A percentile compares a stretch with the other conserved stretches of the same genome.
phyloP scores from a whole-genome alignment of 2,329 filamentous ascomycete species.

The Ampelomyces quisqualis region DNA sequence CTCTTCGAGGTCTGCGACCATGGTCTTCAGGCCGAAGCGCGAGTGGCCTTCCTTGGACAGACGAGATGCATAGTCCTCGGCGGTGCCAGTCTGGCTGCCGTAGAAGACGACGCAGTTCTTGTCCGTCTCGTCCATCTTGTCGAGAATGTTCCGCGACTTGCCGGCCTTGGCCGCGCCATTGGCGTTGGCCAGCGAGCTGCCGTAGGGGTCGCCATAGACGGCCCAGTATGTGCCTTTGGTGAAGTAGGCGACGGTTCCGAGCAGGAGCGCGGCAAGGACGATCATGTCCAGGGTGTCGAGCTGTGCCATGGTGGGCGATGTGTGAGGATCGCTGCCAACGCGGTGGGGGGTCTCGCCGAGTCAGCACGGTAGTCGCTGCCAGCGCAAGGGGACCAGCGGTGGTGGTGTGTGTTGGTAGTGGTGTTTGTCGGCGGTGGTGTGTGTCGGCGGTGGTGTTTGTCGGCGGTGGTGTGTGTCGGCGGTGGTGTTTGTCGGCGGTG shows the following conservation, averaged over 20 bases:
- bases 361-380: constrained; percentile 24
- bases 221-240: constrained; percentile 96
- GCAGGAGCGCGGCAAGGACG: constrained; percentile 80
- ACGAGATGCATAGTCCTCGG: constrained; percentile 95
- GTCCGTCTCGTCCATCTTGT: constrained; percentile 91
- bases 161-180: constrained; percentile 68
- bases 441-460: no score
- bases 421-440: no score
- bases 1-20: constrained; percentile 97
- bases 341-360: constrained; percentile 19
- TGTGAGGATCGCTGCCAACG: not conserved
- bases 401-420: constrained; percentile 32
- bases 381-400: constrained; percentile 31
- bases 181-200: constrained; percentile 68
- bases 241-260: constrained; percentile 92
- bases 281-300: constrained; percentile 93
- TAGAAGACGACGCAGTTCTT: constrained; percentile 99
- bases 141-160: constrained; percentile 86
- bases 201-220: constrained; percentile 84
- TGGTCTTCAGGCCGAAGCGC: constrained; percentile 92
- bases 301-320: constrained; percentile 73
- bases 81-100: constrained; percentile 96
- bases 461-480: no score
- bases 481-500: no score
- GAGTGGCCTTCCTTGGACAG: constrained; percentile 97